These are phyloP conservation scores for Bisporella sp. DNA, from an alignment of 2,329 filamentous ascomycete species.

Conservation along the genomic window DNA sequence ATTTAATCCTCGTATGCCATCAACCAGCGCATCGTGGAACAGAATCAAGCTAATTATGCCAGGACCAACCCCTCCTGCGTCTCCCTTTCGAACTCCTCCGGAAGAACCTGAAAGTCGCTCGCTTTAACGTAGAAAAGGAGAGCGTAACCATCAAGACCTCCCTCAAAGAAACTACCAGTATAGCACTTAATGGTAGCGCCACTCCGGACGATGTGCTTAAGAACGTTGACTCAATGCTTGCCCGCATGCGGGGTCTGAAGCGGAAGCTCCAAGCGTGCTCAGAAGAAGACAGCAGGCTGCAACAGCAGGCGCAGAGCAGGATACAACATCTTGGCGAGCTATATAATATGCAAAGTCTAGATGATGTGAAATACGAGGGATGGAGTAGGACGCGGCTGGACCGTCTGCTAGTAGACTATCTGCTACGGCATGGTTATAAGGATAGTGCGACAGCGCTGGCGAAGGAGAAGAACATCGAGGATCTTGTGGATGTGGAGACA, in stretches of 20 bases:
- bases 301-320: conserved; percentile 68
- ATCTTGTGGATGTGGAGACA: conserved; percentile 81
- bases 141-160: conserved; percentile 54
- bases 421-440: conserved; percentile 76
- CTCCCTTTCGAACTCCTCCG: conserved; percentile 88
- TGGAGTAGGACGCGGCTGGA: conserved; percentile 82
- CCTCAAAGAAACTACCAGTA: conserved; percentile 50
- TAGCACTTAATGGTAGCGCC: conserved; percentile 40
- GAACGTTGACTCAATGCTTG: conserved; percentile 77
- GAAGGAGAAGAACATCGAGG: conserved; percentile 65
- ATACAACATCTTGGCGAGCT: conserved; percentile 76
- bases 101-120: conserved; percentile 86
- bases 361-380: conserved; percentile 87
- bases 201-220: conserved; percentile 69
- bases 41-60: not conserved
- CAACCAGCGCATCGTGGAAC: too few species aligned
- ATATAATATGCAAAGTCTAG: conserved; percentile 70
- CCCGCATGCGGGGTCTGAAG: conserved; percentile 78
- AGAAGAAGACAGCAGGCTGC: conserved; percentile 71
- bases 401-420: conserved; percentile 83
- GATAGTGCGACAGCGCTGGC: conserved; percentile 72
- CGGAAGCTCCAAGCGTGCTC: conserved; percentile 74
- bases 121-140: conserved; percentile 69
- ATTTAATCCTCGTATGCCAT: conserved; percentile 60
- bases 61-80: conserved; percentile 93